Evolutionary conservation across 495 filamentous ascomycete genomes (phyloP), one percentile per base, ranked within the genome.

Genomic region (Chaetomidium leptoderma): DNA sequence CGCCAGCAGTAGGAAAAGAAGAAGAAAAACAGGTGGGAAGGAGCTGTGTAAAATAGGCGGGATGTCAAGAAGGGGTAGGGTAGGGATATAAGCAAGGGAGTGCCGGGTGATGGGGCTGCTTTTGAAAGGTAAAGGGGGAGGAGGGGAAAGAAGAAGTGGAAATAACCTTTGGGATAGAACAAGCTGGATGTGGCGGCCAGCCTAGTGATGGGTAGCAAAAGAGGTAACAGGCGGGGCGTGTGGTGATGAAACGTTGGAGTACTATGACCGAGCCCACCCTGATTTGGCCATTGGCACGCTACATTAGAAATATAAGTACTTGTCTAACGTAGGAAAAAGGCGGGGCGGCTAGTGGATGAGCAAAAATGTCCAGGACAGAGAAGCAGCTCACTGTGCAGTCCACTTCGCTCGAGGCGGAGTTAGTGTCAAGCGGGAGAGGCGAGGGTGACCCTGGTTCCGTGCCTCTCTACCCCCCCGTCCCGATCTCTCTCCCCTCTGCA

Each of bases 101-200:
- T 29, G 47, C 13, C 2, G 47, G 40, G 46, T 54, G 49, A 33
- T 39, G 53, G 32, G 32, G 33, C 32, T 42, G 36, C 39, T 27
- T 44, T 42, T 32, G 50, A 54, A 54, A 53, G 37, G 50, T 42
- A 29, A 30, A 57, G 33, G 36, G 53, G 47, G 35, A 33, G 32
- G 36, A 50, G 61, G 60, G 55, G 59, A 50, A 62, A 62, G 55
- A 61, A 67, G 66, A 70, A 63, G 71, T 73, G 73, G 68, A 72
- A 76, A 76, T 71, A 78, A 77, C 75, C 74, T 79, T 78, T 47
- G 4, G 6, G 11, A 16, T 73, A 53, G 65, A 64, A 71, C 60
- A 76, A 78, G 76, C 76, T 77, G 76, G 76, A 70, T 65, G 70
- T 73, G 75, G 61, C 76, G 75, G 74, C 76, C 75, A 79, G 74